phyloP scores from a whole-genome alignment of 768 basidiomycete genomes.

The Leccinum imitatum region DNA sequence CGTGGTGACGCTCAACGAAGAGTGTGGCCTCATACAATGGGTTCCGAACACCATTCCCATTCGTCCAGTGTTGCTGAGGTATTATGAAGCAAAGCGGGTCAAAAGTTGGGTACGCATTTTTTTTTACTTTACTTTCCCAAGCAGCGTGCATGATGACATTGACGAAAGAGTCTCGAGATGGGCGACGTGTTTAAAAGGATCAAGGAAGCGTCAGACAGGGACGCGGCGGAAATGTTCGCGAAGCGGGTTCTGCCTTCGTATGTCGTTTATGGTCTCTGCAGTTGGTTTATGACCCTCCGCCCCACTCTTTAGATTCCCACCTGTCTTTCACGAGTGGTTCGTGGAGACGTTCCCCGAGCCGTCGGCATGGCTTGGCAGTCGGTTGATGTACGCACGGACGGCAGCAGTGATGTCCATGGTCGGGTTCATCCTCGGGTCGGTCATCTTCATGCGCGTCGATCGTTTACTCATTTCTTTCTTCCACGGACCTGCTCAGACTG shows the following conservation, averaged over 20 bases:
- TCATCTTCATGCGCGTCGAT: background rate
- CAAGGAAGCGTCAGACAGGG: constrained; percentile 48
- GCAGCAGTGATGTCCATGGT: constrained; percentile 99
- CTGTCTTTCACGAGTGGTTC: constrained; percentile 98
- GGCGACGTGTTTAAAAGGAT: constrained; percentile 46
- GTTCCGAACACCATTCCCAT: constrained; percentile 89
- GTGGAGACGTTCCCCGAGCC: constrained; percentile 96
- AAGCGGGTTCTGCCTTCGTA: constrained; percentile 58
- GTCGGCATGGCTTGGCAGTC: constrained; percentile 87
- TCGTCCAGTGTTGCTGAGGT: constrained; percentile 67
- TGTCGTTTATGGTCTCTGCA: constrained; percentile 20
- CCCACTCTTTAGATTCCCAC: constrained; percentile 53
- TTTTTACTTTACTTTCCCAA: background rate
- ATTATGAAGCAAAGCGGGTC: constrained; percentile 57
- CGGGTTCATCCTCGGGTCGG: constrained; percentile 90
- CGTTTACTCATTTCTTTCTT: background rate
- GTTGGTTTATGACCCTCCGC: background rate
- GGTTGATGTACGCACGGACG: constrained; percentile 84
- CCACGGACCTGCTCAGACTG: constrained; percentile 49
- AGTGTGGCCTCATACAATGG: constrained; percentile 98
- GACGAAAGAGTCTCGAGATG: constrained; percentile 46
- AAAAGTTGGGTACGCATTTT: constrained; percentile 46
- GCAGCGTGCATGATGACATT: background rate
- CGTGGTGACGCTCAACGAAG: constrained; percentile 97
- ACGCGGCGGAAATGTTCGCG: constrained; percentile 51